Evolutionary conservation across 2,329 filamentous ascomycete genomes (phyloP).

Genomic region (Fusarium compactum): DNA sequence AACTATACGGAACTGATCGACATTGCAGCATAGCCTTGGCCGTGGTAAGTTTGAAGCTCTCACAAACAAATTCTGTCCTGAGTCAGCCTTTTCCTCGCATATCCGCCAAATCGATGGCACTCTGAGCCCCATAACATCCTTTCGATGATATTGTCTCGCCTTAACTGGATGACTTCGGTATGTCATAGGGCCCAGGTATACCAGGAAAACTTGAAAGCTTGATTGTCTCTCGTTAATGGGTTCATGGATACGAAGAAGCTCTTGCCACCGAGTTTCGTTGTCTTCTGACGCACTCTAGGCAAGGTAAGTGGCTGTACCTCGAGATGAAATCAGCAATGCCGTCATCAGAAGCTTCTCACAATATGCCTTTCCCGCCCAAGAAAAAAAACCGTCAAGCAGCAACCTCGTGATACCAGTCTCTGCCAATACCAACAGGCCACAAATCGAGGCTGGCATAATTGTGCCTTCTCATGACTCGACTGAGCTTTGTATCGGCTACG

Average conservation of each 20-base stretch:
- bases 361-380: slow-evolving; percentile 4
- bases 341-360: background rate
- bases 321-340: slow-evolving; percentile 1
- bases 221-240: background rate
- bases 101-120: background rate
- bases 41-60: background rate
- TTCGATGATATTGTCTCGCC: background rate
- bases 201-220: background rate
- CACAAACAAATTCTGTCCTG: background rate
- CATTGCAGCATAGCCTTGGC: background rate
- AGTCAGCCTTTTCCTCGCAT: background rate
- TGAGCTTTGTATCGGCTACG: background rate
- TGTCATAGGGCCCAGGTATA: background rate
- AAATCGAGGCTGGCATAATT: slow-evolving; percentile 3
- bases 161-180: background rate
- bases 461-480: background rate
- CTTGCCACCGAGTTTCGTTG: background rate
- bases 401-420: slow-evolving; percentile 12
- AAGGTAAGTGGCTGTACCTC: background rate
- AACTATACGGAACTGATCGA: background rate
- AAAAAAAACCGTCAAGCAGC: background rate
- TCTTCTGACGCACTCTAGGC: slow-evolving; percentile 20
- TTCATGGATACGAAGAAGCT: background rate
- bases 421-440: slow-evolving; percentile 14
- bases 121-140: background rate